These are phyloP conservation scores for Penicillium frequentans DNA, from an alignment of 2,329 filamentous ascomycete species.

Conservation along the genomic window DNA sequence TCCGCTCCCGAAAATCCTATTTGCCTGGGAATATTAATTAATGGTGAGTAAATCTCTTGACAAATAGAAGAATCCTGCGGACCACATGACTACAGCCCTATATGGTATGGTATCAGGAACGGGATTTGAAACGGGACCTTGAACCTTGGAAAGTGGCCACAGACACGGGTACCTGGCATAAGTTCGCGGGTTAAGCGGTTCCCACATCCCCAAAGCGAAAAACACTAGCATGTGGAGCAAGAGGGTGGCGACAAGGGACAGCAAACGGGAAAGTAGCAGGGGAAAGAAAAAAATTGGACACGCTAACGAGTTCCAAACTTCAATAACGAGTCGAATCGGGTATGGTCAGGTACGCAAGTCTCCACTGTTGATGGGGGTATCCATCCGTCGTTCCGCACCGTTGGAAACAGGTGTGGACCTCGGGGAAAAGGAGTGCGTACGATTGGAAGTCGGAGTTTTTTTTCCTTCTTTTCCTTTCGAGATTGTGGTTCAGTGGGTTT, in stretches of 20 bases:
- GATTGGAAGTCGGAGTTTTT: constrained; percentile 9
- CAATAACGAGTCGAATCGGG: constrained; percentile 20
- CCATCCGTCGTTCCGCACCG: constrained; percentile 22
- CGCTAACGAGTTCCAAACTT: constrained; percentile 22
- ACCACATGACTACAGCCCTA: constrained; percentile 18
- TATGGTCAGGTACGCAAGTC: constrained; percentile 2
- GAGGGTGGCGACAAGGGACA: constrained; percentile 6
- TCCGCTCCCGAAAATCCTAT: background rate
- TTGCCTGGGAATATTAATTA: background rate
- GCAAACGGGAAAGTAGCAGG: constrained; percentile 18
- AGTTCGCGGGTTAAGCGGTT: constrained; percentile 18
- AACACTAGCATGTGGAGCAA: background rate
- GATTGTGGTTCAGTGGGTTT: background rate
- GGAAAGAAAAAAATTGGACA: constrained; percentile 12
- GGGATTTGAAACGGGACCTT: constrained; percentile 11
- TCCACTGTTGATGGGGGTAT: constrained; percentile 15
- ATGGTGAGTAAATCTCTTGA: background rate
- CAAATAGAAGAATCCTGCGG: background rate
- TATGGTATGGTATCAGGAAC: constrained; percentile 2
- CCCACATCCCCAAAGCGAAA: background rate
- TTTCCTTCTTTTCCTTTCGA: background rate
- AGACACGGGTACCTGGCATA: constrained; percentile 14
- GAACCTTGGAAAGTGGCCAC: background rate
- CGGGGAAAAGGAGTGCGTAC: constrained; percentile 4
- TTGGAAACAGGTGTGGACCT: constrained; percentile 22